These are phyloP conservation scores for Neostapfia colusana DNA, from an alignment of 176 grass and related monocot species.

Conservation along the genomic window DNA sequence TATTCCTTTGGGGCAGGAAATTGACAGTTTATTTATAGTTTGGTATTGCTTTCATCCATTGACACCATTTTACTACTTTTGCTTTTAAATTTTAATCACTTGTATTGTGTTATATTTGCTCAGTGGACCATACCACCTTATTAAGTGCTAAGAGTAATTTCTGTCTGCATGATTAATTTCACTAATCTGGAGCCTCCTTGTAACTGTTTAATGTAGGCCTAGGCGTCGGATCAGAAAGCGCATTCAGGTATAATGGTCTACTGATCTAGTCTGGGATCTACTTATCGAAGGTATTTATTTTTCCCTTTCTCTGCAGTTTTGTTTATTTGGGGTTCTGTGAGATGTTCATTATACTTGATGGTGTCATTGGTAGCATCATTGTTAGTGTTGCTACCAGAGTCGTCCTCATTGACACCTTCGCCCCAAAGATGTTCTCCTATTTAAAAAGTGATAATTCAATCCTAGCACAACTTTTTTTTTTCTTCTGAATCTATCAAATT, in stretches of 20 bases:
- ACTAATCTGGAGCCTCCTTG: not conserved
- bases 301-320: not conserved
- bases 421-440: not conserved
- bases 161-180: not conserved
- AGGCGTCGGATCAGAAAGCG: slow-evolving; percentile 4
- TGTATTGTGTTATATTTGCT: not conserved
- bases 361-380: no score
- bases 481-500: not conserved
- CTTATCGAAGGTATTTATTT: slow-evolving; percentile 36
- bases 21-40: not conserved
- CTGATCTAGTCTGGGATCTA: not conserved
- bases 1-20: not conserved
- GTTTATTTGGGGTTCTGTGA: not conserved
- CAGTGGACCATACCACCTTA: not conserved
- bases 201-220: slow-evolving; percentile 37
- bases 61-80: not conserved
- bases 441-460: not conserved
- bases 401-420: no score
- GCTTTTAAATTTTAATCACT: no score
- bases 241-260: not conserved
- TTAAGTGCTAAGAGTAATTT: not conserved
- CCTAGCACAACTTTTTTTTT: not conserved
- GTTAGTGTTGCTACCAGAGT: no score
- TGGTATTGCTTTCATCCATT: slow-evolving; percentile 13
- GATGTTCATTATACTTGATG: not conserved